phyloP scores from a whole-genome alignment of 805 yeast genomes.

The Cyberlindnera sargentensis region DNA sequence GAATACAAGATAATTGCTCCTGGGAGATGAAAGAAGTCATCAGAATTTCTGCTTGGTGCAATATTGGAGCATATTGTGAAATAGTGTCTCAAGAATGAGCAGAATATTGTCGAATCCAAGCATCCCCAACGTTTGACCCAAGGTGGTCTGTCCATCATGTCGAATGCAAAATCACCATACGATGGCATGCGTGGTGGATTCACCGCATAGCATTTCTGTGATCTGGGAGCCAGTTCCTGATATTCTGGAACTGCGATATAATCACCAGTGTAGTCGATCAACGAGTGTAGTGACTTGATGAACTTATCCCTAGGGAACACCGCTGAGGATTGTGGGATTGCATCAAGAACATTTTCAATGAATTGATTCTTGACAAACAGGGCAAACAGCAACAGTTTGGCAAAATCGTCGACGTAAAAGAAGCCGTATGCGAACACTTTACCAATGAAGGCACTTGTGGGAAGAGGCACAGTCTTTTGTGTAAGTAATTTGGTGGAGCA shows the following conservation, averaged over 20 bases:
- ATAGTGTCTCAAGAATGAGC: slow-evolving; percentile 57
- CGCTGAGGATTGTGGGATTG: neutral
- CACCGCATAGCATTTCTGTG: slow-evolving; percentile 30
- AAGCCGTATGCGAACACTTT: slow-evolving; percentile 54
- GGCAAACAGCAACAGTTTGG: slow-evolving; percentile 46
- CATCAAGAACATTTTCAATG: slow-evolving; percentile 13
- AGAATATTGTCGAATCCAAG: slow-evolving; percentile 50
- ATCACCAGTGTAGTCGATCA: slow-evolving; percentile 16
- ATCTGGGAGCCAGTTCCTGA: slow-evolving; percentile 21
- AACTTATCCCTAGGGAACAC: neutral
- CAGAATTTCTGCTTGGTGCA: neutral
- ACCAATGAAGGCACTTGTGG: slow-evolving; percentile 42
- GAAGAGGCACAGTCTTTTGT: slow-evolving; percentile 12
- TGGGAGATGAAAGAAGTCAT: slow-evolving; percentile 12
- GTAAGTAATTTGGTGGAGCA: slow-evolving; percentile 12
- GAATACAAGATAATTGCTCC: slow-evolving; percentile 20
- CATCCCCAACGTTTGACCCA: slow-evolving; percentile 61
- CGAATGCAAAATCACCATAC: slow-evolving; percentile 29
- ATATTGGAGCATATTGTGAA: slow-evolving; percentile 16
- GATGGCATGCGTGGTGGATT: slow-evolving; percentile 27
- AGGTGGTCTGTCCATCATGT: slow-evolving; percentile 41
- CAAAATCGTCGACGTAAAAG: slow-evolving; percentile 40
- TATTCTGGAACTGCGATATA: slow-evolving; percentile 1
- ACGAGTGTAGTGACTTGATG: slow-evolving; percentile 9
- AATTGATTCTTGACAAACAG: slow-evolving; percentile 46